Base-by-base conservation (phyloP, 805 yeast species). In the Yarrowia bubula region DNA sequence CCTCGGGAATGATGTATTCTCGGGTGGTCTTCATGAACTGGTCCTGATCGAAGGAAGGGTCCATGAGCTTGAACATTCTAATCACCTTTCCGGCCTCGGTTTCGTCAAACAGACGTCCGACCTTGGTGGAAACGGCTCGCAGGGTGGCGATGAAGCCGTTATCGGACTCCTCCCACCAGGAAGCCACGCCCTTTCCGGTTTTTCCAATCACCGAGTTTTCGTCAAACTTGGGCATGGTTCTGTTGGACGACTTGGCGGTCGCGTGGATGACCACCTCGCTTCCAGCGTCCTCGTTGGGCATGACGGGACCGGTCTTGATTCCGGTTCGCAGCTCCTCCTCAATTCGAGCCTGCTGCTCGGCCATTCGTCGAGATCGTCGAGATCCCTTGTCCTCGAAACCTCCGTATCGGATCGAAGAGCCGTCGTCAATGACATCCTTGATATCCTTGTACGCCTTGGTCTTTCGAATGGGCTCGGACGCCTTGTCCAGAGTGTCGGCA, bases 31-130 rank as follows among this genome's bases (percentile, higher is more conserved):
- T 85, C 68, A 87, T 83, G 80, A 95, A 92, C 66, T 82, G 84
- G 67, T 90, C 93, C 71, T 84, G 81, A 68, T 85, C 86, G 81
- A 95, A 95, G 43, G 84, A 80, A 63, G 98, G 97, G 77, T 95
- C 99, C 84, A 93, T 86, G 74, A 86, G 84, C 78, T 85, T 89
- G 79, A 95, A 90, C 73, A 87, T 85, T 70, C 88, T 86, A 68
- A 89, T 81, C n/a, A 92, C 99, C 76, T 88, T 88, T 22, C 97
- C 98, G 69, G 90, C 86, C 79, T 95, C 99, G 41, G 98, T 95
- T 79, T 95, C 99, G 44, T 95, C 95, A 73, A 92, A 92, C 73
- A 92, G 86, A 6, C 96, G 91, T 60, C 95, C 87, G 65, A 95
- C 79, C 73, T 90, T 89, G 73, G 87, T 90, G 44, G 89, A 74